Percentiles rank a stretch among this genome's conserved stretches.
phyloP scores from a whole-genome alignment of 441 rosid species.

The Gossypium schwendimanii region DNA sequence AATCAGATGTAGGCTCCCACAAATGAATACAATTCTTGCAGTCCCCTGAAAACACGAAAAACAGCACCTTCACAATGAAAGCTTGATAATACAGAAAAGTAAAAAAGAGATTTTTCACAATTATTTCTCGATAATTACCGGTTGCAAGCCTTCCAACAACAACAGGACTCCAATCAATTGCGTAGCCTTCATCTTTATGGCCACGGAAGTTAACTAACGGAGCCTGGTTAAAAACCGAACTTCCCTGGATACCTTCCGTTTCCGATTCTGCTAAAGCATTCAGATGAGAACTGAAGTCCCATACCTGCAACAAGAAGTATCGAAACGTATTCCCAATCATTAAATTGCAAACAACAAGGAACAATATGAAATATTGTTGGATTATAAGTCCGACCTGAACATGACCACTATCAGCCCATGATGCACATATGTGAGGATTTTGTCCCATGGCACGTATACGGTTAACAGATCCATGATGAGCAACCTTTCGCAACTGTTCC shows the following conservation, averaged over 20 bases:
- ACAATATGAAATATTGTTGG: not conserved
- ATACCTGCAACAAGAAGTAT: slow-evolving; percentile 42
- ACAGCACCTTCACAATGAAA: slow-evolving; percentile 2
- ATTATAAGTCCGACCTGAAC: slow-evolving; percentile 55
- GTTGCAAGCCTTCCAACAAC: slow-evolving; percentile 75
- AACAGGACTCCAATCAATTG: slow-evolving; percentile 88
- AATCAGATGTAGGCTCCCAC: slow-evolving; percentile 80
- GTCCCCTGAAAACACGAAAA: slow-evolving; percentile 46
- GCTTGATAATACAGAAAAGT: not conserved
- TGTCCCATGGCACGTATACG: slow-evolving; percentile 93
- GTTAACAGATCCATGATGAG: slow-evolving; percentile 82
- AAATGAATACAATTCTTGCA: slow-evolving; percentile 71
- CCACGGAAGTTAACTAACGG: slow-evolving; percentile 68
- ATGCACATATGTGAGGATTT: slow-evolving; percentile 80
- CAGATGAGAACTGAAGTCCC: slow-evolving; percentile 81
- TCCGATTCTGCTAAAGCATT: slow-evolving; percentile 70
- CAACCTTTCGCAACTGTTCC: slow-evolving; percentile 60
- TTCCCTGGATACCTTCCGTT: slow-evolving; percentile 42
- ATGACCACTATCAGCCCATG: slow-evolving; percentile 90
- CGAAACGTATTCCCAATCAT: not conserved
- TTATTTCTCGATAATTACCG: slow-evolving; percentile 37
- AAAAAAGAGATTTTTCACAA: not conserved
- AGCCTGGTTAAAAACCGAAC: slow-evolving; percentile 60
- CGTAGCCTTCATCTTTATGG: slow-evolving; percentile 93
- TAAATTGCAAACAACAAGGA: not conserved